phyloP scores from a whole-genome alignment of 139 green algal genomes.

The Auxenochlorella pyrenoidosa region DNA sequence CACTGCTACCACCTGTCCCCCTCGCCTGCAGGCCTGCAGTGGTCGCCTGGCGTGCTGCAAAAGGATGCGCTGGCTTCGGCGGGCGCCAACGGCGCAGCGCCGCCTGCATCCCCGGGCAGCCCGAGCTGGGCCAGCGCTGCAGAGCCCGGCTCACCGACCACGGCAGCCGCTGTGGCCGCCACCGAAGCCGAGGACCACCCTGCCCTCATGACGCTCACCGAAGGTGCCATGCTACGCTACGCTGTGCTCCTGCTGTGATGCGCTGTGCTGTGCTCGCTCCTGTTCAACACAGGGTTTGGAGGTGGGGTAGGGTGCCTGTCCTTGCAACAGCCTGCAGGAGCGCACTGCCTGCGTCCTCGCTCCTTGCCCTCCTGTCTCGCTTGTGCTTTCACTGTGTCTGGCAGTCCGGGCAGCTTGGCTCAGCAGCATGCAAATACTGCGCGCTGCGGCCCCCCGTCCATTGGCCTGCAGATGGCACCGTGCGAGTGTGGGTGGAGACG shows the following conservation, averaged over 20 bases:
- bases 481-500: conserved; percentile 46
- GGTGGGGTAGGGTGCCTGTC: no score
- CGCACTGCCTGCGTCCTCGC: no score
- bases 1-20: background rate
- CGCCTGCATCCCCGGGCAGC: background rate
- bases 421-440: background rate
- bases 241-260: no score
- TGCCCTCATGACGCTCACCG: conserved; percentile 39
- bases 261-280: no score
- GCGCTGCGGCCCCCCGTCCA: no score
- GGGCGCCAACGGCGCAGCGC: background rate
- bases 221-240: background rate
- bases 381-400: no score
- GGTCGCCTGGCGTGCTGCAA: conserved; percentile 41
- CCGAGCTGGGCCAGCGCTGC: background rate
- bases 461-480: conserved; percentile 4
- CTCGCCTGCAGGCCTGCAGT: conserved; percentile 24
- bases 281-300: no score
- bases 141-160: background rate
- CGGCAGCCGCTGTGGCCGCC: background rate
- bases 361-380: no score
- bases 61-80: conserved; percentile 35
- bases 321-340: no score
- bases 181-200: conserved; percentile 40
- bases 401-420: no score